Conservation (phyloP, 768 basidiomycete species). For the Lactarius evosmus region DNA sequence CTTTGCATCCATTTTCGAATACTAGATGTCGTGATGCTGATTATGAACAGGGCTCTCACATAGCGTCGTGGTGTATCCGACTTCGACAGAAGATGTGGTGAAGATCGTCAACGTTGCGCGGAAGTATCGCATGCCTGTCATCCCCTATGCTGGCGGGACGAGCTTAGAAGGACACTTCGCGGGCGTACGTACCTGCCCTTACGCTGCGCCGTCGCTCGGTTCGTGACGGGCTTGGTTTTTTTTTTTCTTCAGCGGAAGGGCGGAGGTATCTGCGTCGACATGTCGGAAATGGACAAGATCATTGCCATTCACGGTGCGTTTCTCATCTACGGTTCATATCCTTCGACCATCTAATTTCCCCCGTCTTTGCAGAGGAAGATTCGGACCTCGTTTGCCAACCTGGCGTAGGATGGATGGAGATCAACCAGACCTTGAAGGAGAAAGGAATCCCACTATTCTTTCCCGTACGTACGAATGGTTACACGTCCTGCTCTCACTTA, state of each 20-base stretch:
- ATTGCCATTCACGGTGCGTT: constrained; percentile 64
- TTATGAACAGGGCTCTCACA: constrained; percentile 42
- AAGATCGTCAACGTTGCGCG: constrained; percentile 71
- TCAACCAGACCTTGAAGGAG: constrained; percentile 63
- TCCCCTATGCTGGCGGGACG: constrained; percentile 78
- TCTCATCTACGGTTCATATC: background rate
- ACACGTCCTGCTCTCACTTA: background rate
- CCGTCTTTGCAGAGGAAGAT: constrained; percentile 50
- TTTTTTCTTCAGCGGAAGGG: constrained; percentile 21
- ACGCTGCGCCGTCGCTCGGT: background rate
- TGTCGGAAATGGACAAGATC: constrained; percentile 77
- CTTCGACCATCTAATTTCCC: background rate
- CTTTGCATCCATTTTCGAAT: background rate
- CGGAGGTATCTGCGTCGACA: constrained; percentile 77
- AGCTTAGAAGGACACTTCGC: constrained; percentile 75
- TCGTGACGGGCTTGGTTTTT: background rate
- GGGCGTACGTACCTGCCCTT: constrained; percentile 44
- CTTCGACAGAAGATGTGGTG: constrained; percentile 77
- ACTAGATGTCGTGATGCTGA: background rate
- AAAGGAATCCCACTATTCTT: constrained; percentile 82
- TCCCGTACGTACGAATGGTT: constrained; percentile 46
- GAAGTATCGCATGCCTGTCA: constrained; percentile 73
- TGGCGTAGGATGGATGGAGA: constrained; percentile 65
- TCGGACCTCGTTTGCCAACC: constrained; percentile 74
- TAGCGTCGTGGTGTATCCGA: constrained; percentile 62